Evolutionary conservation across 106 monocot genomes (phyloP).

Genomic region (Posidonia australis): DNA sequence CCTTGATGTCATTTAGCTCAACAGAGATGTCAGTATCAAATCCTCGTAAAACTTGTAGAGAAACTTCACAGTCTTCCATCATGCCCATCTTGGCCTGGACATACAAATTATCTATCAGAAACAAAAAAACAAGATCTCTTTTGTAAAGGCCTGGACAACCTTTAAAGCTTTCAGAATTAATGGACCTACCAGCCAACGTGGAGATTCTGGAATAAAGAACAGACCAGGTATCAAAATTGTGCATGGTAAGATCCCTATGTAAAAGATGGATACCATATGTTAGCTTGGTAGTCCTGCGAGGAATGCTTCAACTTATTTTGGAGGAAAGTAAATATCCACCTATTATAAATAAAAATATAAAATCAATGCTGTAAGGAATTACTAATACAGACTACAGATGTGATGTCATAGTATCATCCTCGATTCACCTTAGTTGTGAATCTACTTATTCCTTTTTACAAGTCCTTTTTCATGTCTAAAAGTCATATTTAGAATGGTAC

Average conservation of each 20-base stretch:
- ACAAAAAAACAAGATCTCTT: not conserved
- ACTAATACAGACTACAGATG: not conserved
- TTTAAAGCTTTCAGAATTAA: not conserved
- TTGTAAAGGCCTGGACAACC: not conserved
- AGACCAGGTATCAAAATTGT: slow-evolving; percentile 76
- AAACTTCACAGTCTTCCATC: slow-evolving; percentile 85
- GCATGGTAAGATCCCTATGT: slow-evolving; percentile 78
- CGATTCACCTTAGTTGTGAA: too few relatives aligned
- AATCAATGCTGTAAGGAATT: not conserved
- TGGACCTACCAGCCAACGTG: slow-evolving; percentile 80
- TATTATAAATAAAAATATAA: too few relatives aligned
- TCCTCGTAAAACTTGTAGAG: slow-evolving; percentile 88
- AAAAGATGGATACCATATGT: not conserved
- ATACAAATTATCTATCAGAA: not conserved
- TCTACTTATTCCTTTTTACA: not conserved
- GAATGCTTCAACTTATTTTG: too few relatives aligned
- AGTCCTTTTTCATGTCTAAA: not conserved
- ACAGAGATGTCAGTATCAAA: slow-evolving; percentile 74
- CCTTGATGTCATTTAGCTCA: slow-evolving; percentile 90
- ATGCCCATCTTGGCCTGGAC: slow-evolving; percentile 91
- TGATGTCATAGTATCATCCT: not conserved
- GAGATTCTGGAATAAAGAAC: slow-evolving; percentile 96
- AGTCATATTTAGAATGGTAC: slow-evolving; percentile 22
- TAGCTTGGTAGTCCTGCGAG: too few relatives aligned
- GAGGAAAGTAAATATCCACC: too few relatives aligned